These are phyloP conservation scores for Solanum tarapatanum DNA, from an alignment of 257 asterid species.

Conservation along the genomic window DNA sequence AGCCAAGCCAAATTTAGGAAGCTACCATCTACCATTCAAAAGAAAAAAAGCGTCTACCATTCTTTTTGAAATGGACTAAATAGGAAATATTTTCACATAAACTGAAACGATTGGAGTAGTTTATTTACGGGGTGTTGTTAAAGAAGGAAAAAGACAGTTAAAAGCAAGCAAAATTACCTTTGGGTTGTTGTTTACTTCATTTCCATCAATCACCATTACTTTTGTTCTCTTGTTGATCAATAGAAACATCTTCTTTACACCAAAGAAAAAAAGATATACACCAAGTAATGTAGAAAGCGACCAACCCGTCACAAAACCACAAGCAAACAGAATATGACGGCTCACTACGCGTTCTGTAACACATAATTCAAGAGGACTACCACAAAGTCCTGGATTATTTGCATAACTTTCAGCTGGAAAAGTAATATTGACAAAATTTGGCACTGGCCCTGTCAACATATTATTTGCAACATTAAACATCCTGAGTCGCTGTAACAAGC, in stretches of 20 bases:
- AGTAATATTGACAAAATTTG: background rate
- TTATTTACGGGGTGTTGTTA: no score
- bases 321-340: background rate
- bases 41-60: no score
- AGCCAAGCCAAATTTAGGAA: no score
- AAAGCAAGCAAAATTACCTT: background rate
- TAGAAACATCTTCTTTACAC: background rate
- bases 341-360: background rate
- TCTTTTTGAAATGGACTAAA: no score
- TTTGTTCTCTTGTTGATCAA: background rate
- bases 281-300: background rate
- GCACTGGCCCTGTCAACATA: background rate
- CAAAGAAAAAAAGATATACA: background rate
- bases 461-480: fast-evolving
- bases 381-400: background rate
- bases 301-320: background rate
- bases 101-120: no score
- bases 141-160: no score
- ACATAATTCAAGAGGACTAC: background rate
- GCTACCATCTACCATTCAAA: no score
- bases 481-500: fast-evolving
- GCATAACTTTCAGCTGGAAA: background rate
- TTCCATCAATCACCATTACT: background rate
- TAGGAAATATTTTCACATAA: no score
- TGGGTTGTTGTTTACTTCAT: background rate